These are phyloP conservation scores for Aspergillus uvarum DNA, from an alignment of 2,329 filamentous ascomycete species.

Conservation along the genomic window DNA sequence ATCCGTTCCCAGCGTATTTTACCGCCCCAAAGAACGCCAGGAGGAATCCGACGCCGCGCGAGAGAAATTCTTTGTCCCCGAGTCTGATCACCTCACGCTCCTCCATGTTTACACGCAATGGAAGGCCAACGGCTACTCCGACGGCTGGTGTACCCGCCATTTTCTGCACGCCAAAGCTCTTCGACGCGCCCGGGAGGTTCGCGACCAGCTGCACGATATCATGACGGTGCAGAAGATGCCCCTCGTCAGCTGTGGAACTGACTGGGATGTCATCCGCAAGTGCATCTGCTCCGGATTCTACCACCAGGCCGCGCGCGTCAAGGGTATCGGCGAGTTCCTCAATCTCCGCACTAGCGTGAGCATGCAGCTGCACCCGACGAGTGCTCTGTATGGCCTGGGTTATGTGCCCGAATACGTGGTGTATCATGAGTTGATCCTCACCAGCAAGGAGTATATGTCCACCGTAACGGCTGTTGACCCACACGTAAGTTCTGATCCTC, in stretches of 20 bases:
- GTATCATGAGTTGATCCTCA: slow-evolving; percentile 96
- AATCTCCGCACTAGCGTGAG: slow-evolving; percentile 93
- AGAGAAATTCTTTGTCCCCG: slow-evolving; percentile 97
- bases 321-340: slow-evolving; percentile 95
- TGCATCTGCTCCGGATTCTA: slow-evolving; percentile 98
- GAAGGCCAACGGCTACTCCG: slow-evolving; percentile 84
- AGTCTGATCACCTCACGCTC: slow-evolving; percentile 94
- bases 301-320: slow-evolving; percentile 93
- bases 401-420: slow-evolving; percentile 96
- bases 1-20: slow-evolving; percentile 94
- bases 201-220: slow-evolving; percentile 90
- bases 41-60: slow-evolving; percentile 94
- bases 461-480: slow-evolving; percentile 95
- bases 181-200: slow-evolving; percentile 86
- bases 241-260: slow-evolving; percentile 84
- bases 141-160: slow-evolving; percentile 89
- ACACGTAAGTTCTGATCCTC: slow-evolving; percentile 52
- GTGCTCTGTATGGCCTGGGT: slow-evolving; percentile 85
- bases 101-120: slow-evolving; percentile 95
- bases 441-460: slow-evolving; percentile 96
- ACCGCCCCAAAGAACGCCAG: slow-evolving; percentile 91
- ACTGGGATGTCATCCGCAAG: slow-evolving; percentile 93
- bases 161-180: slow-evolving; percentile 95
- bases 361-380: slow-evolving; percentile 91
- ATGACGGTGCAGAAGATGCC: slow-evolving; percentile 92